These are phyloP conservation scores for Fusarium torreyae DNA, from an alignment of 2,329 filamentous ascomycete genomes.

Conservation along the genomic window DNA sequence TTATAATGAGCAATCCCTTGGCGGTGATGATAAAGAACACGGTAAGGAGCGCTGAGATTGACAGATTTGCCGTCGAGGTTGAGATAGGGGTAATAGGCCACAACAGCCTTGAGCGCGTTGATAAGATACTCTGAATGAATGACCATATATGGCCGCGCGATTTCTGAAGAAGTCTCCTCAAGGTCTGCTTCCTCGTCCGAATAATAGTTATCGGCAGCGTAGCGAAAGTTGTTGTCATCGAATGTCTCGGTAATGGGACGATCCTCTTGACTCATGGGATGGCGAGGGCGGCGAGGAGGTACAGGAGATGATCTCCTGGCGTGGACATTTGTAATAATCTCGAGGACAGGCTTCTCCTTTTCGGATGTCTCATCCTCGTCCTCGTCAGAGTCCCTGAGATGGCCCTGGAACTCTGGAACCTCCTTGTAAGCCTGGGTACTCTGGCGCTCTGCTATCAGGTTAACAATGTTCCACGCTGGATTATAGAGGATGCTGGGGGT, in stretches of 20 bases:
- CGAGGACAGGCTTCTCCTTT: constrained; percentile 57
- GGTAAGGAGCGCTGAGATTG: constrained; percentile 62
- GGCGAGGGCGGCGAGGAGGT: constrained; percentile 1
- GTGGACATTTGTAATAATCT: constrained; percentile 60
- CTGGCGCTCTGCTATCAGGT: constrained; percentile 53
- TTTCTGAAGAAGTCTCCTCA: constrained; percentile 48
- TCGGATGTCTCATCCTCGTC: constrained; percentile 18
- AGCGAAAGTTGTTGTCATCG: constrained; percentile 42
- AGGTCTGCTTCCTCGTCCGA: constrained; percentile 45
- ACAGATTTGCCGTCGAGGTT: constrained; percentile 56
- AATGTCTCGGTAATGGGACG: constrained; percentile 52
- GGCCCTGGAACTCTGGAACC: constrained; percentile 49
- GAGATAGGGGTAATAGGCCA: constrained; percentile 64
- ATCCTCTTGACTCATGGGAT: constrained; percentile 37
- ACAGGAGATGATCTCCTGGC: constrained; percentile 21
- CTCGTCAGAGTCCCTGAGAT: constrained; percentile 35
- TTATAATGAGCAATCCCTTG: constrained; percentile 60
- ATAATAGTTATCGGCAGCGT: constrained; percentile 44
- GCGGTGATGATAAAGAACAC: constrained; percentile 64
- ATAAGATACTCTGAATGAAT: constrained; percentile 63
- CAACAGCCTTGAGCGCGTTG: constrained; percentile 63
- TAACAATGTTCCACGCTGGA: constrained; percentile 17
- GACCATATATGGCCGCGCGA: constrained; percentile 58
- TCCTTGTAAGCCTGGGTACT: constrained; percentile 58
- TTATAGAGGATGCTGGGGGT: background rate